Evolutionary conservation across 2,329 filamentous ascomycete species (phyloP).

Genomic region (Hyphodiscus sp.): DNA sequence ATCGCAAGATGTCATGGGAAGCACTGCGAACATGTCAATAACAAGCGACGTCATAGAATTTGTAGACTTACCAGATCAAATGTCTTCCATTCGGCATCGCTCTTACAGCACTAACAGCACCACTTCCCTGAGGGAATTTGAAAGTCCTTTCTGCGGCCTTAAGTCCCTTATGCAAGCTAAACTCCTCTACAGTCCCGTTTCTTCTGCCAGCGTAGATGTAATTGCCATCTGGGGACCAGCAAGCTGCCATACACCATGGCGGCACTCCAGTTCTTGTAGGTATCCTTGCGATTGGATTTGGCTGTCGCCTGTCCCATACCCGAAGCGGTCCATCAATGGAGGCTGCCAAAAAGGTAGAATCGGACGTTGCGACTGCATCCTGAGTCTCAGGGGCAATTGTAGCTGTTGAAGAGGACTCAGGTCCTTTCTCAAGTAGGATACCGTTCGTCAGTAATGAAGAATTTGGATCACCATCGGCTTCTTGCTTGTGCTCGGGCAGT

Average conservation of each 20-base stretch:
- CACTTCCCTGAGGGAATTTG: slow-evolving; percentile 83
- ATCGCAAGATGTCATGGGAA: slow-evolving; percentile 83
- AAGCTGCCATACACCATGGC: slow-evolving; percentile 96
- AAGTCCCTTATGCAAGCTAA: slow-evolving; percentile 73
- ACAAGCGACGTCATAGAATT: slow-evolving; percentile 12
- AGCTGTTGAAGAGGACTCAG: slow-evolving; percentile 3
- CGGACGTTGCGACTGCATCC: slow-evolving; percentile 54
- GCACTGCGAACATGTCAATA: slow-evolving; percentile 46
- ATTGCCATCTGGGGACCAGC: slow-evolving; percentile 94
- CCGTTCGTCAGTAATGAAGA: slow-evolving; percentile 10
- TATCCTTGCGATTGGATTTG: slow-evolving; percentile 73
- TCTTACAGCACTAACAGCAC: slow-evolving; percentile 78
- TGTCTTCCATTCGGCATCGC: slow-evolving; percentile 92
- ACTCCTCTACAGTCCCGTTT: slow-evolving; percentile 92
- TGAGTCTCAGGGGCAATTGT: slow-evolving; percentile 33
- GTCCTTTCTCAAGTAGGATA: slow-evolving; percentile 7
- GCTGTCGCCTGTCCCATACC: slow-evolving; percentile 85
- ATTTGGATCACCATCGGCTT: slow-evolving; percentile 10
- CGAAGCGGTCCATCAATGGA: slow-evolving; percentile 81
- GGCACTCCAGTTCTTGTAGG: slow-evolving; percentile 68
- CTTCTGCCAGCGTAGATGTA: slow-evolving; percentile 87
- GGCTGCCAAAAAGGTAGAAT: slow-evolving; percentile 81
- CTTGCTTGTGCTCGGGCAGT: slow-evolving; percentile 16
- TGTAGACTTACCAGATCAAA: slow-evolving; percentile 64
- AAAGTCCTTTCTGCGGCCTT: slow-evolving; percentile 72